These are phyloP conservation scores for Bjerkandera adusta DNA, from an alignment of 1,284 basidiomycete species.

Conservation along the genomic window DNA sequence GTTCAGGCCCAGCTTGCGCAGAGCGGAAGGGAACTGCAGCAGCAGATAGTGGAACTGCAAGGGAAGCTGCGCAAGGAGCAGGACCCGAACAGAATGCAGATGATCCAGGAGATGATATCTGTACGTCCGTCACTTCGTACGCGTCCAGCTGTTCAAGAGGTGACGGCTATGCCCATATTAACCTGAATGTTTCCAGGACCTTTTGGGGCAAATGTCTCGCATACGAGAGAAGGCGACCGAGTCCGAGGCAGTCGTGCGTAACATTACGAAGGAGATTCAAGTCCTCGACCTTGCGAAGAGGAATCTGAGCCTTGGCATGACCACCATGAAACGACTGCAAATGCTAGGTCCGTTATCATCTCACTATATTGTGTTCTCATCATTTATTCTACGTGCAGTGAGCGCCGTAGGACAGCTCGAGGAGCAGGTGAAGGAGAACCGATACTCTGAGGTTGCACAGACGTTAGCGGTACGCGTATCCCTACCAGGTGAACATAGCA, in stretches of 20 bases:
- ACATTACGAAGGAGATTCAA: constrained; percentile 97
- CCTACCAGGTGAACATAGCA: not conserved
- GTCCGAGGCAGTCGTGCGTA: constrained; percentile 92
- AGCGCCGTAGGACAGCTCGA: constrained; percentile 83
- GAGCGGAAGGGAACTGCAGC: constrained; percentile 60
- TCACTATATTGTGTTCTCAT: not conserved
- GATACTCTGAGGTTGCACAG: constrained; percentile 82
- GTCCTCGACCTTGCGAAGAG: constrained; percentile 92
- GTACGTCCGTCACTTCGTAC: constrained; percentile 40
- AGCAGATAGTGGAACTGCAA: constrained; percentile 72
- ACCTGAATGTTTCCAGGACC: constrained; percentile 54
- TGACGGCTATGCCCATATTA: not conserved
- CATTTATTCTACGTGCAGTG: constrained; percentile 54
- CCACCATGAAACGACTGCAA: constrained; percentile 85
- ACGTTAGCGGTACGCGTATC: constrained; percentile 62
- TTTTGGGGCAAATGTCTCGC: constrained; percentile 90
- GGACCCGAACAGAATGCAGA: constrained; percentile 81
- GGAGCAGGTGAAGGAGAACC: constrained; percentile 72
- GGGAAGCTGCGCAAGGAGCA: constrained; percentile 71
- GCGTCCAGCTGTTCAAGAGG: not conserved
- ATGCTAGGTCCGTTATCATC: constrained; percentile 75
- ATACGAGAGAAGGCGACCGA: constrained; percentile 96
- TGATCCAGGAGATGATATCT: constrained; percentile 91
- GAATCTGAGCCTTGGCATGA: constrained; percentile 89
- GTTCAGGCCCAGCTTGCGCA: constrained; percentile 61